Evolutionary conservation across 257 asterid genomes (phyloP), one percentile per base, ranked within the genome.

Genomic region (Ophiorrhiza pumila): DNA sequence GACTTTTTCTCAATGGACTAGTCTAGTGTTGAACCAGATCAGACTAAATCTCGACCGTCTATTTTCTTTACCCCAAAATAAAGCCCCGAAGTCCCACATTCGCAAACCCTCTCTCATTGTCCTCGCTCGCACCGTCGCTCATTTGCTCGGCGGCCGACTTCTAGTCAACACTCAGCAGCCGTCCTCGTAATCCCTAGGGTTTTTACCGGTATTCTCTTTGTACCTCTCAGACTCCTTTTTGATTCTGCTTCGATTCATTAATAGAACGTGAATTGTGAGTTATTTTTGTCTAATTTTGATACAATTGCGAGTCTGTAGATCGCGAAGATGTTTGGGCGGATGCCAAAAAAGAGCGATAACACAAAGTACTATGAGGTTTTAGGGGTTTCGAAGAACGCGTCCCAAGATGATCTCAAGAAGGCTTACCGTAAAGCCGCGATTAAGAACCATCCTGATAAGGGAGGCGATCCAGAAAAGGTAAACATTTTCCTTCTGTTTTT

Each of bases 381-480:
- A 76, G 97, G 96, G 10, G 97, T 91, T 18, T 68, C 91, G 37
- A 89, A 91, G 78, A 82, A 39, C 49, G 91, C 93, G 29, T 83
- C 96, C 8, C 92, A 71, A 70, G 96, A 89, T 47, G 96, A 87
- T 75, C 84, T 91, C 74, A 91, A 91, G 84, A 91, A 89, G 83
- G 97, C 97, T 18, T 91, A 91, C 73, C 90, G 90, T 57, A 91
- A 89, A 82, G 74, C 89, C 4, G 97, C 96, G 68, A 91, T 91
- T 11, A 91, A 91, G 71, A 91, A 91, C 17, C 97, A 91, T 66
- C 97, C 97, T 14, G 97, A 91, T 49, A 91, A 91, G 72, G 97
- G 97, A 9, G 97, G 97, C 18, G 97, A 91, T 81, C 96, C 97
- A 6, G 97, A 91, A 42, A 91, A 89, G 87, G 97, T 87, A 83